Evolutionary conservation across 306 rosid species (phyloP).

Genomic region (Coriaria nepalensis): DNA sequence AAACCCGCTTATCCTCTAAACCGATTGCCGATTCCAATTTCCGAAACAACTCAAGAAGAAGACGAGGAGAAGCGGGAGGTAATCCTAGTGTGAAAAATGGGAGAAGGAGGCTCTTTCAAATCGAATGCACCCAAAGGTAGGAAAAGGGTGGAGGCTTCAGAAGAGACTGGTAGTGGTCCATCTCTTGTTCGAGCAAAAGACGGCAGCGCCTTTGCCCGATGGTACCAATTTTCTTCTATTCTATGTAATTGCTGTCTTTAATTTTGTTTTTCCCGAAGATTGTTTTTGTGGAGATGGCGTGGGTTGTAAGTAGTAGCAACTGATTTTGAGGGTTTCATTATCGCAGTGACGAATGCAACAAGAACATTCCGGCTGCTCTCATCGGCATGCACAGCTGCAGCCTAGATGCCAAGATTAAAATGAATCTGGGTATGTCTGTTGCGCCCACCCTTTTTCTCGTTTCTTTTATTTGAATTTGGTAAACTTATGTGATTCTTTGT

Average conservation of each 20-base stretch:
- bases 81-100: slow-evolving; percentile 19
- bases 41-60: neutral
- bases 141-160: slow-evolving; percentile 67
- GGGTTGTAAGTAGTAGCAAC: neutral
- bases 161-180: slow-evolving; percentile 20
- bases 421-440: slow-evolving; percentile 38
- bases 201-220: slow-evolving; percentile 82
- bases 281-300: neutral
- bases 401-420: slow-evolving; percentile 69
- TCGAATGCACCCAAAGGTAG: slow-evolving; percentile 35
- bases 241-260: too few species aligned
- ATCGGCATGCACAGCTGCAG: slow-evolving; percentile 75
- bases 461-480: too few species aligned
- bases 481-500: neutral
- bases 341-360: slow-evolving; percentile 64
- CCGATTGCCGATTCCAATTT: too few species aligned
- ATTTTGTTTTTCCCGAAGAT: neutral
- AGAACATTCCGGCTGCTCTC: slow-evolving; percentile 61
- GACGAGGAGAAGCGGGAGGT: neutral
- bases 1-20: too few species aligned
- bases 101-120: slow-evolving; percentile 26
- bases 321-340: neutral
- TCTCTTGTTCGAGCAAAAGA: slow-evolving; percentile 58
- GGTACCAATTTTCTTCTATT: slow-evolving; percentile 19
- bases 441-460: neutral